phyloP scores from a whole-genome alignment of 257 asterid species.

The Vinca minor region DNA sequence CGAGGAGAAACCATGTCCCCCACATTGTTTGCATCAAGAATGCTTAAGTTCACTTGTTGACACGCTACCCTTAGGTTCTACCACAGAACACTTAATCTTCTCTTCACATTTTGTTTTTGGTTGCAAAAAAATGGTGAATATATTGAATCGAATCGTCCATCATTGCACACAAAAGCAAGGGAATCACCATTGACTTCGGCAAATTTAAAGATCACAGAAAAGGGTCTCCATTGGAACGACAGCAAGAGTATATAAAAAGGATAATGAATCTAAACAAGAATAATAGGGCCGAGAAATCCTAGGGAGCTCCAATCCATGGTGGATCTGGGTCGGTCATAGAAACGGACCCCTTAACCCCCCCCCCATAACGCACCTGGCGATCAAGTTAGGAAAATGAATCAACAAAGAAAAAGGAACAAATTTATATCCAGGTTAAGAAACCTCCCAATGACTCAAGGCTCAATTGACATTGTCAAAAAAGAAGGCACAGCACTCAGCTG shows the following conservation, averaged over 20 bases:
- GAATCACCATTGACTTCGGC: background rate
- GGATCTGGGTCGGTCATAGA: no score
- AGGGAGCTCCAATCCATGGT: background rate
- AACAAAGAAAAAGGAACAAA: background rate
- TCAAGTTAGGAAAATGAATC: background rate
- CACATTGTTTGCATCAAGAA: no score
- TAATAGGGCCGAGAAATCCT: background rate
- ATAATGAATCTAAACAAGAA: background rate
- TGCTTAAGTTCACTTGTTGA: no score
- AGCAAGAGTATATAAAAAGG: background rate
- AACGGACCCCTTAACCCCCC: background rate
- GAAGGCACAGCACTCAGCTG: background rate
- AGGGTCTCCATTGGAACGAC: no score
- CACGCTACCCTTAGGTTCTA: no score
- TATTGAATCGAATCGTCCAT: background rate
- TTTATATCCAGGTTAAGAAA: background rate
- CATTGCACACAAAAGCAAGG: no score
- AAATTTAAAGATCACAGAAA: constrained; percentile 1
- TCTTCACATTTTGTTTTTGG: background rate
- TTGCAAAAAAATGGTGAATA: background rate
- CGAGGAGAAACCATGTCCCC: no score
- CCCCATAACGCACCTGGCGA: background rate
- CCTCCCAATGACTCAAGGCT: background rate
- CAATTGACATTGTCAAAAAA: background rate
- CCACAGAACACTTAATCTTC: background rate